Conservation (phyloP, 2,329 filamentous ascomycete species). For the Alternaria ventricosa region DNA sequence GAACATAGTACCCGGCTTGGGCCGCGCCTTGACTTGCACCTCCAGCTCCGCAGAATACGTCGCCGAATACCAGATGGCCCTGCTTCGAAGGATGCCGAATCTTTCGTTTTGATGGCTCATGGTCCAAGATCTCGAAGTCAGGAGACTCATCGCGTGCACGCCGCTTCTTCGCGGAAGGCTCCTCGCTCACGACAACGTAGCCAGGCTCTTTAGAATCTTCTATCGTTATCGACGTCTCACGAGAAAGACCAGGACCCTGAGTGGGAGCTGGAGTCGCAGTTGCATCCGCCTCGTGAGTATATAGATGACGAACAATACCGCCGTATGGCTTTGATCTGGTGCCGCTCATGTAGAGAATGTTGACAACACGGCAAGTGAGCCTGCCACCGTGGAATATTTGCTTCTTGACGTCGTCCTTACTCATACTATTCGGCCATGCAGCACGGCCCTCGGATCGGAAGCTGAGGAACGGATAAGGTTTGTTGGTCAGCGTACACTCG, state of each 20-base stretch:
- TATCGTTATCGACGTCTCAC: not conserved
- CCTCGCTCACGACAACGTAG: not conserved
- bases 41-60: slow-evolving; percentile 32
- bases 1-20: slow-evolving; percentile 16
- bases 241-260: not conserved
- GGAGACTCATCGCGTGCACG: not conserved
- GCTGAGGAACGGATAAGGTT: slow-evolving; percentile 2
- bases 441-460: not conserved
- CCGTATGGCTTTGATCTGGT: slow-evolving; percentile 1
- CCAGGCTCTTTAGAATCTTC: not conserved
- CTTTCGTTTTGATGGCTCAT: not conserved
- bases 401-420: not conserved
- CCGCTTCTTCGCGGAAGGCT: not conserved
- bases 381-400: slow-evolving; percentile 6
- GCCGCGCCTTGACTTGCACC: slow-evolving; percentile 29
- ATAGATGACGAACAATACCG: slow-evolving; percentile 7
- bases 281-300: not conserved
- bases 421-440: not conserved
- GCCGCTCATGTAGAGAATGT: not conserved
- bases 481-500: not conserved
- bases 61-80: slow-evolving; percentile 15
- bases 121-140: not conserved
- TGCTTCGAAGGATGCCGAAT: not conserved
- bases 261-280: not conserved
- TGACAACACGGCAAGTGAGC: not conserved